Base-by-base conservation (phyloP, 106 monocot species). In the Alisma plantagoaquatica region DNA sequence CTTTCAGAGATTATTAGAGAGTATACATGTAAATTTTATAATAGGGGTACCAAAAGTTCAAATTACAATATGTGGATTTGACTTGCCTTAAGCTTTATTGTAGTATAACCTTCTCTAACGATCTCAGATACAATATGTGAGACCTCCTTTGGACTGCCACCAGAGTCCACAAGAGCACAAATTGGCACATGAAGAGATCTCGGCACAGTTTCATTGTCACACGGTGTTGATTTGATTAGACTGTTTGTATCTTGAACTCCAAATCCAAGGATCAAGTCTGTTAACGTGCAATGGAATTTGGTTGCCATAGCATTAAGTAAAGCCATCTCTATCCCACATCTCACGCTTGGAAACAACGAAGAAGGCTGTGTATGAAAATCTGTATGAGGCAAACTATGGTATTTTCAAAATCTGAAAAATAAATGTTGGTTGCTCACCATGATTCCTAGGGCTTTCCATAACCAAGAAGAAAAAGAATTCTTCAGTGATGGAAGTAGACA, bases 321-420 rank as follows among this genome's bases (percentile, higher is more conserved):
- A 29, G 94, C 94, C 87, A 87, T 88, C 70, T 94, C 94, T 48
- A 94, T 35, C 21, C 88, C 88, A 81, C 83, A 88, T 20, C 83
- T 77, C 23, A 88, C 87, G 73, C 87, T 88, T 48, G 94, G 94
- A 62, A 84, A 88, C 41, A 94, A 46, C 14, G 94, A 81, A 43
- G 73, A 75, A 19, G 80, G 73, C 94, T 94, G 80, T 9, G 60
- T 18, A 46, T 68, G 53, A 5, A 51, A 63, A 23, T 31, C n/a
- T n/a, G n/a, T n/a, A n/a, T n/a, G n/a, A n/a, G n/a, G n/a, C n/a
- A n/a, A n/a, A n/a, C n/a, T n/a, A n/a, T n/a, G n/a, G n/a, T n/a
- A n/a, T n/a, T n/a, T n/a, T n/a, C n/a, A n/a, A n/a, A n/a, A n/a
- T n/a, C n/a, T n/a, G n/a, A n/a, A n/a, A n/a, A n/a, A n/a, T n/a